Percentiles rank a stretch among this genome's conserved stretches.
Conservation (phyloP, 1,284 basidiomycete genomes). For the Pseudomicrostroma phylloplanum region DNA sequence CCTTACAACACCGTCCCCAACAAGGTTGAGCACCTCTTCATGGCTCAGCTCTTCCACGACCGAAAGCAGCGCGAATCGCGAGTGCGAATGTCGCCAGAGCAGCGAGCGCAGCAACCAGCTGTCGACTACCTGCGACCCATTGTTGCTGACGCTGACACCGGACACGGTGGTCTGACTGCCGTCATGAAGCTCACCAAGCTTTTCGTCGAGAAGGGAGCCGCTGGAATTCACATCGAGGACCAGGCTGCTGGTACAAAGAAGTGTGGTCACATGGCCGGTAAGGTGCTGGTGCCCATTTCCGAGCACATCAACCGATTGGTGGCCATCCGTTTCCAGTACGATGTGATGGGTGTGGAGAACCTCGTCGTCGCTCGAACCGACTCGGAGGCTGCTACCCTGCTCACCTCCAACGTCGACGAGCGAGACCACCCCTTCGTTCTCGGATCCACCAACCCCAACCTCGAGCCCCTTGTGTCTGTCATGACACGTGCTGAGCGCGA, state of each 20-base stretch:
- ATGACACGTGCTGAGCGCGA: constrained; percentile 76
- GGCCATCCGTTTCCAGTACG: constrained; percentile 70
- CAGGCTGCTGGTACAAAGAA: constrained; percentile 78
- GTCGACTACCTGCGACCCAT: constrained; percentile 54
- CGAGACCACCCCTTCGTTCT: constrained; percentile 96
- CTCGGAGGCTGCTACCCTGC: constrained; percentile 86
- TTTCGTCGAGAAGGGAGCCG: constrained; percentile 82
- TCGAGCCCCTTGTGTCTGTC: constrained; percentile 66
- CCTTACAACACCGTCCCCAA: constrained; percentile 62
- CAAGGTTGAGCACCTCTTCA: constrained; percentile 63
- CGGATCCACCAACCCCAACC: constrained; percentile 71
- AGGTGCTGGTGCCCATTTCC: constrained; percentile 63
- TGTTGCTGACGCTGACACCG: constrained; percentile 56
- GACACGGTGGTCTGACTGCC: constrained; percentile 83
- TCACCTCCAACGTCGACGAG: constrained; percentile 92
- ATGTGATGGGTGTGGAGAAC: constrained; percentile 73
- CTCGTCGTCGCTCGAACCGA: constrained; percentile 70
- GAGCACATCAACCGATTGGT: constrained; percentile 75
- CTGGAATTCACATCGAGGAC: constrained; percentile 84
- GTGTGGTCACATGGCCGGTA: constrained; percentile 64
- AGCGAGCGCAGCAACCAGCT: constrained; percentile 54
- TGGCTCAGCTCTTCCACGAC: constrained; percentile 63
- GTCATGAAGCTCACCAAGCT: constrained; percentile 94
- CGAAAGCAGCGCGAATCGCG: constrained; percentile 57
- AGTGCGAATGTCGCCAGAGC: constrained; percentile 63